These are phyloP conservation scores for Colletotrichum cordylinicola DNA, from an alignment of 2,329 filamentous ascomycete species.

Conservation along the genomic window DNA sequence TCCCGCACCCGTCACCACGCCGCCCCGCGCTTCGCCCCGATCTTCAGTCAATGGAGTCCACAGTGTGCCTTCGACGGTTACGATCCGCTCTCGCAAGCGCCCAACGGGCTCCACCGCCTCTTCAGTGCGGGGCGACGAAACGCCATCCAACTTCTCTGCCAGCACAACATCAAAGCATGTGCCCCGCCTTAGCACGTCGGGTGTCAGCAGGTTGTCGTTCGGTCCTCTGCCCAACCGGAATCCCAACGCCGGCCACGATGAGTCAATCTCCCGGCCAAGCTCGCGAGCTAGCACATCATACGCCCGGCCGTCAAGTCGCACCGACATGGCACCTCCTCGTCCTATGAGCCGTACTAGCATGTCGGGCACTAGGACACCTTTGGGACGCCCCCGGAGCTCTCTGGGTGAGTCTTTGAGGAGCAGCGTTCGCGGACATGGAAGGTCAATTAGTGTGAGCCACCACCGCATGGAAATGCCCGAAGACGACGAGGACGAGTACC, in stretches of 20 bases:
- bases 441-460: constrained; percentile 58
- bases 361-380: constrained; percentile 65
- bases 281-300: constrained; percentile 72
- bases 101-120: constrained; percentile 62
- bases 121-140: constrained; percentile 54
- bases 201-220: constrained; percentile 68
- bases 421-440: constrained; percentile 53
- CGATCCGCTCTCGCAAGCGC: constrained; percentile 74
- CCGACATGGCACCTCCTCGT: constrained; percentile 60
- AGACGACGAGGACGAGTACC: constrained; percentile 47
- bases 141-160: constrained; percentile 28
- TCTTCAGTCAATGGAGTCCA: constrained; percentile 43
- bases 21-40: constrained; percentile 81
- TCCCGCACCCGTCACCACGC: constrained; percentile 79
- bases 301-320: constrained; percentile 59
- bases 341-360: constrained; percentile 71
- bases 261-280: constrained; percentile 68
- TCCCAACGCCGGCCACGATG: constrained; percentile 46
- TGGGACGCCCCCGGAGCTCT: constrained; percentile 75
- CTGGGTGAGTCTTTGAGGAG: constrained; percentile 50
- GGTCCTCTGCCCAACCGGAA: constrained; percentile 64
- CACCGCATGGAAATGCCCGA: constrained; percentile 54
- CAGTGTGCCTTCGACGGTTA: constrained; percentile 61
- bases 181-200: constrained; percentile 65
- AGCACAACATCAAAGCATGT: constrained; percentile 56